Conservation (phyloP, 768 basidiomycete species). For the Collybia sp. region DNA sequence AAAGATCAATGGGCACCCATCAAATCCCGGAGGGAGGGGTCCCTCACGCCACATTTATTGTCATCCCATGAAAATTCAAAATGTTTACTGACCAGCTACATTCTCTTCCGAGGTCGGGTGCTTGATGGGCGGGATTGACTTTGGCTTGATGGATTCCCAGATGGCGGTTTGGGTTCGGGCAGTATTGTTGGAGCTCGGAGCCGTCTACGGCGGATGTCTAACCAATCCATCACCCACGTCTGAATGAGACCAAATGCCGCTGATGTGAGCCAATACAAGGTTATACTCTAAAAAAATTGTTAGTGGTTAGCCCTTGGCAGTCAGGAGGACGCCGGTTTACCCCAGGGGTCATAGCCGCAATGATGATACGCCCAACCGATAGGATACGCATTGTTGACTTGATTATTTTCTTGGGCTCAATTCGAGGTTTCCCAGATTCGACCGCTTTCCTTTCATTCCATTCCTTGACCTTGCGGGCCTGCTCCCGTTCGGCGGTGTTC, state of each 20-base stretch:
- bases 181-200: constrained; percentile 2
- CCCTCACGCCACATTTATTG: constrained; percentile 72
- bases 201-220: constrained; percentile 39
- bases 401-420: constrained; percentile 39
- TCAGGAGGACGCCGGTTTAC: constrained; percentile 31
- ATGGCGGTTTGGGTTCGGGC: not conserved
- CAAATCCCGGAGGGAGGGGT: constrained; percentile 39
- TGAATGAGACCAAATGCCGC: constrained; percentile 71
- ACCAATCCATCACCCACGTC: constrained; percentile 69
- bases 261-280: constrained; percentile 76
- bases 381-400: constrained; percentile 51
- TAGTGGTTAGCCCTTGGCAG: constrained; percentile 2
- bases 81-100: constrained; percentile 1
- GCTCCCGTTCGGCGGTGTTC: constrained; percentile 50
- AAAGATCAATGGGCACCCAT: constrained; percentile 51
- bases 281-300: constrained; percentile 44
- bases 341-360: constrained; percentile 68
- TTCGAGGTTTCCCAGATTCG: constrained; percentile 38
- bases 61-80: constrained; percentile 41
- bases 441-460: constrained; percentile 42
- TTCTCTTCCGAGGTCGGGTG: constrained; percentile 17
- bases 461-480: constrained; percentile 41
- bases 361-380: constrained; percentile 61
- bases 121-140: constrained; percentile 3
- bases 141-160: constrained; percentile 3